phyloP scores from a whole-genome alignment of 768 basidiomycete genomes.

The Amanita polypyramis region DNA sequence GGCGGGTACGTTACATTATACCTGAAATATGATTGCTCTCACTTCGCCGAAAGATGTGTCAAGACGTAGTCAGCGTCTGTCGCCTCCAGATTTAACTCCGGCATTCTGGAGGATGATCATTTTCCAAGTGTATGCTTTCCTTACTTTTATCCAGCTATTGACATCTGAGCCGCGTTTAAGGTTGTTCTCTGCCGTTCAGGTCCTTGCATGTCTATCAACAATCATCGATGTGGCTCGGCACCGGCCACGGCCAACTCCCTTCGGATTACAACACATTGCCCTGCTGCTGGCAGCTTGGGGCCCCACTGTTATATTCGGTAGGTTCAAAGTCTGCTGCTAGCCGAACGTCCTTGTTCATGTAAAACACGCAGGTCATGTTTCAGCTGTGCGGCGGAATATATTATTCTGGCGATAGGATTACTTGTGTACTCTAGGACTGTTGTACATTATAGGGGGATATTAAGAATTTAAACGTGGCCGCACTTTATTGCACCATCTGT shows the following conservation, averaged over 20 bases:
- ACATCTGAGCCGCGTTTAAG: constrained; percentile 17
- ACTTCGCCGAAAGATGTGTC: neutral
- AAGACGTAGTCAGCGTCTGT: neutral
- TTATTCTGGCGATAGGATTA: constrained; percentile 20
- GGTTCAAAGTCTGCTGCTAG: constrained; percentile 9
- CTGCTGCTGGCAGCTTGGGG: constrained; percentile 51
- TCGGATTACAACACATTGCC: constrained; percentile 59
- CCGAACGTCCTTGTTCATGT: neutral
- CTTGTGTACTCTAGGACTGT: neutral
- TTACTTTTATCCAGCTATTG: neutral
- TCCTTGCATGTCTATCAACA: constrained; percentile 38
- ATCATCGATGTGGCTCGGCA: constrained; percentile 36
- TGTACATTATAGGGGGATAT: neutral
- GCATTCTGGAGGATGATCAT: constrained; percentile 5
- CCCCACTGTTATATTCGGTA: constrained; percentile 45
- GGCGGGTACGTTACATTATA: neutral
- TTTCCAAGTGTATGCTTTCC: constrained; percentile 32
- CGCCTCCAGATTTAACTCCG: neutral
- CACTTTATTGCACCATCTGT: too few species aligned
- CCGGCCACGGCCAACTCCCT: constrained; percentile 31
- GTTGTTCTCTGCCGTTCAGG: constrained; percentile 33
- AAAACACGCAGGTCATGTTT: constrained; percentile 21
- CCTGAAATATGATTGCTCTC: neutral
- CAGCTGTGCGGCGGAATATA: constrained; percentile 26
- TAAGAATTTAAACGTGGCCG: too few species aligned